Percentiles rank a stretch among this genome's conserved stretches.
phyloP scores from a whole-genome alignment of 768 basidiomycete species.

The Lactifluus echinatus region DNA sequence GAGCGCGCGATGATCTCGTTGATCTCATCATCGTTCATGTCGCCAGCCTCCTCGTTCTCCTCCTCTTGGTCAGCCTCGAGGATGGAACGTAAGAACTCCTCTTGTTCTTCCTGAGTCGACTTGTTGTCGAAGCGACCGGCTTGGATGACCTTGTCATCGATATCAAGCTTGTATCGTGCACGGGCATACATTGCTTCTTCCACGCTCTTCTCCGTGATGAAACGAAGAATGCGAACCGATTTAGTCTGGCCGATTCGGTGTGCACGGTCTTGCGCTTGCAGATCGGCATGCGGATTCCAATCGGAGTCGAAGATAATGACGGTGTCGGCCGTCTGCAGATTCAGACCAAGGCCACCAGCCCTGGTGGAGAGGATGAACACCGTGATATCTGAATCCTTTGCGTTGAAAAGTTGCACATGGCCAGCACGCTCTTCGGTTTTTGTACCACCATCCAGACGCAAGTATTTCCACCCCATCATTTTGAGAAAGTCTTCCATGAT shows the following conservation, averaged over 20 bases:
- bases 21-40: conserved; percentile 91
- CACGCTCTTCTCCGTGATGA: conserved; percentile 97
- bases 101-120: conserved; percentile 95
- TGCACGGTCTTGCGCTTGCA: conserved; percentile 98
- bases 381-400: conserved; percentile 76
- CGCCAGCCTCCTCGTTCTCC: conserved; percentile 82
- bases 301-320: conserved; percentile 84
- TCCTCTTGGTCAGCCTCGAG: conserved; percentile 86
- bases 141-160: conserved; percentile 99
- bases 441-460: conserved; percentile 93
- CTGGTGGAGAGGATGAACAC: conserved; percentile 93
- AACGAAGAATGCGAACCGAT: conserved; percentile 90
- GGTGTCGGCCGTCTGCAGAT: conserved; percentile 84
- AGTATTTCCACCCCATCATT: conserved; percentile 76
- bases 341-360: conserved; percentile 91
- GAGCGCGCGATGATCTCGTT: conserved; percentile 86
- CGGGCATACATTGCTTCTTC: conserved; percentile 97
- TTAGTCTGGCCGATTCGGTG: conserved; percentile 99
- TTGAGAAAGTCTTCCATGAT: conserved; percentile 95
- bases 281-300: conserved; percentile 98
- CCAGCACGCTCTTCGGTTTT: conserved; percentile 92
- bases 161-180: conserved; percentile 92
- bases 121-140: conserved; percentile 99
- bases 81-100: conserved; percentile 87
- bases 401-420: conserved; percentile 82